Base-by-base conservation (phyloP, 257 asterid species). In the Jacaranda copaia region DNA sequence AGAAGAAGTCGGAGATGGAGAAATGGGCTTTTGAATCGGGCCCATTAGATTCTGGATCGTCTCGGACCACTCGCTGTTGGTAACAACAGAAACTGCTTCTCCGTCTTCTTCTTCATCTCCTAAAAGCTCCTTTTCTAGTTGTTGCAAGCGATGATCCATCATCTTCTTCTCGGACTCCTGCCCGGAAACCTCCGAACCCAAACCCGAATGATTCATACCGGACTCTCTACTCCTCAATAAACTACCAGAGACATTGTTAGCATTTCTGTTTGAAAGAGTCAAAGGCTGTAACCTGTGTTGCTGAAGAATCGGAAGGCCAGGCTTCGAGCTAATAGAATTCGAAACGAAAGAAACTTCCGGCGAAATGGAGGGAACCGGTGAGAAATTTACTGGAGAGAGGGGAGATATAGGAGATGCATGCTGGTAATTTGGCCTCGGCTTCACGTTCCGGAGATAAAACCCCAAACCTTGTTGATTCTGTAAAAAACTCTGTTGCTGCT, bases 61-160 rank as follows among this genome's bases (percentile, higher is more conserved):
- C 55, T 88, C 89, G 3, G 92, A 88, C 93, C 95, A 91, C 79
- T 88, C 96, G 81, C 85, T 87, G 80, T 87, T 85, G 2, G 91
- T 88, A 1, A 91, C 86, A 48, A 63, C 87, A 4, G 93, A 88
- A 16, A 85, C 86, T 1, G 70, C 78, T 75, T 77, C 72, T 56
- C 83, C 43, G 76, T 84, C 13, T 0, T 88, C 13, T 0, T 88
- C 93, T 61, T 85, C 85, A 39, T 91, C 97, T 10, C 85, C 87
- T 8, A 89, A 56, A 3, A 91, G 88, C 81, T 88, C 84, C 70
- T 91, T 91, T 56, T 91, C 97, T 35, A 91, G 82, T 71, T 91
- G 91, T 20, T 82, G 91, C 5, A 91, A 81, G 72, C 77, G 77
- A 69, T 89, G 77, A 55, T 84, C 80, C 89, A 88, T 79, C 89